phyloP scores from a whole-genome alignment of 2,329 filamentous ascomycete species.

The Cladosporium sp. region DNA sequence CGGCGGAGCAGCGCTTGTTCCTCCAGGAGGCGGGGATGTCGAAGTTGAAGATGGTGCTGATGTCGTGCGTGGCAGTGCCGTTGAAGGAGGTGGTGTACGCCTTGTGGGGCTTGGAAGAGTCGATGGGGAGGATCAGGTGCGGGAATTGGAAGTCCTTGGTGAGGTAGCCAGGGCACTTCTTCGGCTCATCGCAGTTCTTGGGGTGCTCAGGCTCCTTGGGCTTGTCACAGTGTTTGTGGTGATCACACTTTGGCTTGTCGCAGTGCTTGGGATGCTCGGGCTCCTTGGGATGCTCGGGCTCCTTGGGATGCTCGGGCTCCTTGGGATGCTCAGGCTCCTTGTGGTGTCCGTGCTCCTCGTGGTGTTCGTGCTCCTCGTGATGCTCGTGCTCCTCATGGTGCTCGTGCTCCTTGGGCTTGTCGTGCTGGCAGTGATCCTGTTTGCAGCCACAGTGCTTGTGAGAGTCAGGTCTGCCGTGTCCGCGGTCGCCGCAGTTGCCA shows the following conservation, averaged over 20 bases:
- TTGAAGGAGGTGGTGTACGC: conserved; percentile 43
- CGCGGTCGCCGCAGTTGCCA: not conserved
- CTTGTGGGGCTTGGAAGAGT: conserved; percentile 38
- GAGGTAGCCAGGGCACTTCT: conserved; percentile 33
- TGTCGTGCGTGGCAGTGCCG: conserved; percentile 41
- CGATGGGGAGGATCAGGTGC: conserved; percentile 40
- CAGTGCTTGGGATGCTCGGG: not conserved
- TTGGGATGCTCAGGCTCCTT: no score
- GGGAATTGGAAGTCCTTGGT: conserved; percentile 39
- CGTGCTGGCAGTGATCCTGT: not conserved
- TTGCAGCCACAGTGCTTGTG: not conserved
- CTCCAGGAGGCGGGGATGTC: conserved; percentile 42
- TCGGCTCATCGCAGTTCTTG: conserved; percentile 2
- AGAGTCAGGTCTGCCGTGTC: not conserved
- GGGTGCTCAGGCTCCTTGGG: not conserved
- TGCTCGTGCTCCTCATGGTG: not conserved
- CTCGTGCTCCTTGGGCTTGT: not conserved
- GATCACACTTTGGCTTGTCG: not conserved
- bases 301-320: not conserved
- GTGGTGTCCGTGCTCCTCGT: no score
- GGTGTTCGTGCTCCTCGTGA: not conserved
- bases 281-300: not conserved
- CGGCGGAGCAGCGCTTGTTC: conserved; percentile 48
- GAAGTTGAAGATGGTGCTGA: conserved; percentile 48
- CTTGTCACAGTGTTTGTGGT: not conserved